Base-by-base conservation (phyloP, 306 rosid genomes). In the Vachellia collinsii region DNA sequence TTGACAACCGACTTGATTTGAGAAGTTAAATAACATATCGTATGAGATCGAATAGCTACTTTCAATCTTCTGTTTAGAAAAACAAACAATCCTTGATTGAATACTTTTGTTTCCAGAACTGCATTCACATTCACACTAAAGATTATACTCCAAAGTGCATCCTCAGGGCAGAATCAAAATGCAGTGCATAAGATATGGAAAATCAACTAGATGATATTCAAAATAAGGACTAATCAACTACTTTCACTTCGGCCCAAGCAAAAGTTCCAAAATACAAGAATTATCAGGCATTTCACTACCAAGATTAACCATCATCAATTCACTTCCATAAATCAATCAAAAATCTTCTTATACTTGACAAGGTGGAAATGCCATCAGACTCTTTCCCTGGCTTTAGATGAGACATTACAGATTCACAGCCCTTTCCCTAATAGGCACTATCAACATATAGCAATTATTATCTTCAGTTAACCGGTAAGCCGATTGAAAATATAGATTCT, bases 381-480 rank as follows among this genome's bases (percentile, higher is more conserved):
- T 65, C 25, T 77, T 69, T 54, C 46, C 76, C 77, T 68, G 72
- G 79, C 85, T 53, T 19, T 44, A 39, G 53, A 71, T 48, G 59
- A 85, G 17, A 74, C 9, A 36, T 48, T 56, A 85, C 22, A 74
- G 5, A 36, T 37, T 65, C 56, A 58, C 10, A 47, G 6, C 3
- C 11, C 41, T 46, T 23, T 67, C 29, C 34, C 22, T 14, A 79
- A 47, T 37, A 68, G 59, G 56, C 54, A 36, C 72, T 72, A 69
- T 64, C 82, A 68, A 77, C 76, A 73, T 23, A 20, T 73, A 53
- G 37, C 61, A 64, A 66, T 51, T 66, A 48, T 46, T 75, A 48
- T 64, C 86, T 79, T 83, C 78, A 82, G 6, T 56, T 80, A 58
- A 87, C 88, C 63, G 46, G 82, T 76, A 53, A 74, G 46, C 19